Evolutionary conservation across 2,329 filamentous ascomycete genomes (phyloP), one percentile per base, ranked within the genome.

Genomic region (Lachnellula subtilissima): DNA sequence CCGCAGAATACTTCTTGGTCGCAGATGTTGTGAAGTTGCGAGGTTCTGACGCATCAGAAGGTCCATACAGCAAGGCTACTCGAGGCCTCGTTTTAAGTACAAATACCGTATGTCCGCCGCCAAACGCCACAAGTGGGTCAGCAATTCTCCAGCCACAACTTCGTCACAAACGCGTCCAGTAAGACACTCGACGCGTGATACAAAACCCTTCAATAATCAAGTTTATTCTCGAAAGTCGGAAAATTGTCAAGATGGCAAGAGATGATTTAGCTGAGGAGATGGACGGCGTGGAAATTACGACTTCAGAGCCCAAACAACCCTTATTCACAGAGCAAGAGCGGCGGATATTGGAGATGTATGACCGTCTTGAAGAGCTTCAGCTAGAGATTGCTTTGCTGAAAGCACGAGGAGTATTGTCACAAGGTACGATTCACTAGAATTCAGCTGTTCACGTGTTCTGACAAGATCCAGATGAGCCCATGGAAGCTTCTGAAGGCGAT

Each of bases 371-470:
- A 66, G 84, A 89, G 69, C 77, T 92, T 46, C 82, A 85, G 65
- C 74, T 93, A 22, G 86, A 94, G 73, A 82, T 85, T 54, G 85
- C 85, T 39, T 76, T 94, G 40, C 72, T 91, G 12, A 72, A 77
- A 63, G 73, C 74, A 55, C 73, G 75, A 57, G 65, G 68, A 28
- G 52, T 66, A 2, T 53, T 68, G 23, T 64, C 65, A 50, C 45
- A 61, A 47, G 65, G 68, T 68, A 62, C 48, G 39, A 52, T 56
- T 46, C 25, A 36, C 35, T 43, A 39, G 50, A 25, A 36, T n/a
- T 37, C 19, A 48, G 36, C 59, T 19, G 45, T 51, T 54, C 59
- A 56, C 54, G 43, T 55, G 25, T 54, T 61, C 56, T 64, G 36
- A 66, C 54, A 39, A 15, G 28, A 37, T 52, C 46, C 48, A 68